Base-by-base conservation (phyloP, 352 stramenopile genomes). In the Globisporangium recalcitrans region DNA sequence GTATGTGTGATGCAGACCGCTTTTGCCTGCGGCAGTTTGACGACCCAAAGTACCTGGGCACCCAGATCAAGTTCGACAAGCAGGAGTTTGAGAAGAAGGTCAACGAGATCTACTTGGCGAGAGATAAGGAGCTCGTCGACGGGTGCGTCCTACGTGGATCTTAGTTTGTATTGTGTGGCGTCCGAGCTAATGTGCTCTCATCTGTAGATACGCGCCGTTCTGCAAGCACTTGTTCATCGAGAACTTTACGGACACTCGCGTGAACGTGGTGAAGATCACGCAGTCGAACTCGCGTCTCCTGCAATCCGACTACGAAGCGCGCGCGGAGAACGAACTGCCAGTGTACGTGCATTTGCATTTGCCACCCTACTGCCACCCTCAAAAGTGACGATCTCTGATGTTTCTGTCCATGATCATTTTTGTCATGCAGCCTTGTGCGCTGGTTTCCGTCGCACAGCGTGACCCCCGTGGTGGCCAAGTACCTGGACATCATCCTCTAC, bases 171-270 rank as follows among this genome's bases (percentile, higher is more conserved):
- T 62, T n/a, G 22, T 38, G 16, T 38, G 14, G 36, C 21, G 21
- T 40, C 36, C 11, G 16, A 34, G 3, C 21, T 42, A 16, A 38
- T 22, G 19, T 26, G 2, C 48, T 36, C 11, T 26, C 24, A 22
- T 55, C 11, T 10, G 51, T 36, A 97, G 92, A 24, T 99, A 99
- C 71, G 97, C 97, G 57, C 93, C 97, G 32, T 99, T 99, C 79
- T 99, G 97, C 82, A 99, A 99, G 84, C 97, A 99, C 77, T 58
- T 99, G 32, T 99, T 99, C 70, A 72, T 99, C 32, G 78, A 92
- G 21, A 99, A 99, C 78, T 97, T 97, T 67, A 92, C 83, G 24
- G 85, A 90, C 42, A 85, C 87, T 52, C 82, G 84, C 52, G 89
- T 95, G 72, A 95, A 92, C 31, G 94, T 78, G 56, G 77, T 98